Base-by-base conservation (phyloP, 176 grass and related monocot species). In the Melocanna baccifera region DNA sequence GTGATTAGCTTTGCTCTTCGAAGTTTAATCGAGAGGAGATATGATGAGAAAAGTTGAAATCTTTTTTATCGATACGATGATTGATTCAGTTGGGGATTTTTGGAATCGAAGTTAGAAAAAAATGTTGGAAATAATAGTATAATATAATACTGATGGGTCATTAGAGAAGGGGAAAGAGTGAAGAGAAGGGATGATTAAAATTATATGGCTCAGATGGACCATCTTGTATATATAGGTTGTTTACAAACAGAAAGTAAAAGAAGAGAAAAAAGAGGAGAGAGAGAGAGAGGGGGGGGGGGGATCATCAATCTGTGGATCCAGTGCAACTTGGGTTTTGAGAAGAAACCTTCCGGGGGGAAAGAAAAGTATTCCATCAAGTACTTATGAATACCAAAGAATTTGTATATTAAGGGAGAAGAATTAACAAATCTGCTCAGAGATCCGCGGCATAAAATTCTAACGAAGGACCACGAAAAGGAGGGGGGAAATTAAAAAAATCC, bases 361-460 rank as follows among this genome's bases (percentile, higher is more conserved):
- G 32, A 8, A 34, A 48, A 41, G 0, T 29, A 90, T 4, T 37
- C 23, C 14, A 70, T 20, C 6, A 11, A 45, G 19, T 12, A 75
- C 15, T 50, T 18, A 7, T n/a, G 4, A 62, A 82, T 65, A 12
- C 37, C 34, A 66, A 63, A 66, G 15, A 78, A 76, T 52, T 13
- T 51, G 2, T 66, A 46, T 78, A 73, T 18, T 66, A 64, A 83
- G 16, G 15, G 76, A 65, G 32, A 75, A 6, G 58, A 73, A 45
- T 59, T 76, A 83, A 83, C 74, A 83, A 59, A 73, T 90, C 56
- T 28, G 30, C 26, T 28, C 53, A 20, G 57, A 83, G 80, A 87
- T 87, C 80, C 36, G 59, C 22, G 9, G 62, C 71, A 62, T 76
- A 45, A 75, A 83, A 74, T 83, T 48, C 73, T 86, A 90, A 68